Evolutionary conservation across 768 basidiomycete species (phyloP).

Genomic region (Naematelia encephala): DNA sequence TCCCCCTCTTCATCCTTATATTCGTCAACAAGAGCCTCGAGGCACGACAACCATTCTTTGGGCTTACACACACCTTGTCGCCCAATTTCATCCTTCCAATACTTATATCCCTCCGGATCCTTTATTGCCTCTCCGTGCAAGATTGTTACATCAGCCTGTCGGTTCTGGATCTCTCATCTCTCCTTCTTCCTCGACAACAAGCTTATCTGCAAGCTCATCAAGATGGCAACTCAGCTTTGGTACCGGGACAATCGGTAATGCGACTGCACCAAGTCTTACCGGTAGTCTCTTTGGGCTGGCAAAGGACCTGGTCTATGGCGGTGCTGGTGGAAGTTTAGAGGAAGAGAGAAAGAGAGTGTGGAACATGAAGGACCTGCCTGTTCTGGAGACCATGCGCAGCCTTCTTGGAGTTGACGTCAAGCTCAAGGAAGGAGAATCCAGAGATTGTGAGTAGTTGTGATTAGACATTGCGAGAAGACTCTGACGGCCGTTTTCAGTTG

Average conservation of each 20-base stretch:
- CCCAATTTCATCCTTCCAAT: conserved; percentile 47
- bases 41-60: conserved; percentile 42
- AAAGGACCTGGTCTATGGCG: conserved; percentile 41
- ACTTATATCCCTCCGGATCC: conserved; percentile 49
- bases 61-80: conserved; percentile 43
- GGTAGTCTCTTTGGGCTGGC: conserved; percentile 47
- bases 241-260: conserved; percentile 44
- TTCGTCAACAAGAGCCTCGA: conserved; percentile 27
- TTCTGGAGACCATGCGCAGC: conserved; percentile 76
- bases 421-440: conserved; percentile 76
- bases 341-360: conserved; percentile 51
- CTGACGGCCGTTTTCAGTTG: conserved; percentile 57
- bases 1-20: conserved; percentile 39
- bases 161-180: conserved; percentile 42
- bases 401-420: conserved; percentile 85
- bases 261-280: conserved; percentile 44
- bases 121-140: conserved; percentile 43
- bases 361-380: conserved; percentile 61
- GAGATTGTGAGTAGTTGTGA: conserved; percentile 71
- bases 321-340: conserved; percentile 50
- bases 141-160: conserved; percentile 48
- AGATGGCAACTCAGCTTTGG: conserved; percentile 47
- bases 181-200: conserved; percentile 12
- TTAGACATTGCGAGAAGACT: neutral
- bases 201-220: conserved; percentile 13